Conservation (phyloP, 768 basidiomycete species). For the Tylopilus sp. region DNA sequence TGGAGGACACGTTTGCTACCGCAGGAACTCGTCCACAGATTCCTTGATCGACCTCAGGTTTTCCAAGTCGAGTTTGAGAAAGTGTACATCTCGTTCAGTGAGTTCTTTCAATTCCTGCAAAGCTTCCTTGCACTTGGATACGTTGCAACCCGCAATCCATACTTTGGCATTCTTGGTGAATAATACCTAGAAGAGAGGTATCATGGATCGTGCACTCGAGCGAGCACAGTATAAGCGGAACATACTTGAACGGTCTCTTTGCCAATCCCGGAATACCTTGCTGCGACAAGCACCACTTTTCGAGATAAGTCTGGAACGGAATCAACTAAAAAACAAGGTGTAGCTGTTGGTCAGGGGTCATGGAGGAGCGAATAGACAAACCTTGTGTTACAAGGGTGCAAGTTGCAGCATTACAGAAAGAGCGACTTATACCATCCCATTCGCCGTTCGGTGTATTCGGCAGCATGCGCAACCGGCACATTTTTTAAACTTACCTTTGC, state of each 20-base stretch:
- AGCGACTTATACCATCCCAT: too few relatives aligned
- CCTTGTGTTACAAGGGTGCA: too few relatives aligned
- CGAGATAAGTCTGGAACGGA: conserved; percentile 7
- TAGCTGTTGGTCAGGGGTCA: neutral
- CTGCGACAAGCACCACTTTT: conserved; percentile 8
- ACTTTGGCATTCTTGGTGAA: conserved; percentile 36
- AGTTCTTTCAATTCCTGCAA: conserved; percentile 38
- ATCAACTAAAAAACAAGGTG: neutral
- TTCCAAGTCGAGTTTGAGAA: conserved; percentile 33
- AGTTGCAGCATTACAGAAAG: too few relatives aligned
- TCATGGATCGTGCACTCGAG: too few relatives aligned
- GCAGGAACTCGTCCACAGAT: too few relatives aligned
- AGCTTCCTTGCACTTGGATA: conserved; percentile 37
- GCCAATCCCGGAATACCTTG: conserved; percentile 8
- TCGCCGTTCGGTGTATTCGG: too few relatives aligned
- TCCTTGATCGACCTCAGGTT: conserved; percentile 33
- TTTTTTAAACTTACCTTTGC: too few relatives aligned
- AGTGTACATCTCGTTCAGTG: conserved; percentile 29
- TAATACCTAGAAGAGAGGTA: too few relatives aligned
- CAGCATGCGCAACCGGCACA: too few relatives aligned
- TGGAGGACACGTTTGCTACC: conserved; percentile 22
- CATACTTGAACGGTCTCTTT: conserved; percentile 13
- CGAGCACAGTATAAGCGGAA: too few relatives aligned
- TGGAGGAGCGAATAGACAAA: neutral
- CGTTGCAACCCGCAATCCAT: conserved; percentile 46